These are phyloP conservation scores for Trichophyton simii DNA, from an alignment of 2,329 filamentous ascomycete species.

Conservation along the genomic window DNA sequence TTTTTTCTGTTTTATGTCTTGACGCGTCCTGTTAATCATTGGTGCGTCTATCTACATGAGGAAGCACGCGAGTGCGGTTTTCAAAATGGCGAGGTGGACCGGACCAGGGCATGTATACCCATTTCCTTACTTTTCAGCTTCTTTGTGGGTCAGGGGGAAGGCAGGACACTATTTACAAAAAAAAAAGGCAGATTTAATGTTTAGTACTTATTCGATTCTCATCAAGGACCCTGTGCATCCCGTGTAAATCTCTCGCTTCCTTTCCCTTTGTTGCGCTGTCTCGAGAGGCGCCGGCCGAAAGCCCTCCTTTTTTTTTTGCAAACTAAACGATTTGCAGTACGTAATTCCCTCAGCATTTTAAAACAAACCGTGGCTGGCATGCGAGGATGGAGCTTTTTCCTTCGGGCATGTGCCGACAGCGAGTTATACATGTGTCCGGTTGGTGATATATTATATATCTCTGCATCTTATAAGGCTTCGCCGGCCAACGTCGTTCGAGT, in stretches of 20 bases:
- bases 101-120: not conserved
- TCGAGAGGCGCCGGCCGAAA: too few relatives aligned
- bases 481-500: not conserved
- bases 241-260: not conserved
- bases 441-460: not conserved
- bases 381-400: not conserved
- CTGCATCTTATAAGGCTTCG: not conserved
- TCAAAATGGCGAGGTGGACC: not conserved
- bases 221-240: not conserved
- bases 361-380: not conserved
- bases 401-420: not conserved
- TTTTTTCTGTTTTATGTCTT: not conserved
- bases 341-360: not conserved
- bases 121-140: not conserved
- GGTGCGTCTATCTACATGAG: conserved; percentile 1
- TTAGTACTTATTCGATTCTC: not conserved
- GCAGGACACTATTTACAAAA: not conserved
- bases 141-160: not conserved
- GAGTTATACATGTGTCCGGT: not conserved
- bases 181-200: not conserved
- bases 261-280: not conserved
- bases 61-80: conserved; percentile 4
- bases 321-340: not conserved
- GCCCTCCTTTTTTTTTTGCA: not conserved
- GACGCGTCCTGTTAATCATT: not conserved